Evolutionary conservation across 768 basidiomycete genomes (phyloP), one percentile per base, ranked within the genome.

Genomic region (Lactarius psammicola): DNA sequence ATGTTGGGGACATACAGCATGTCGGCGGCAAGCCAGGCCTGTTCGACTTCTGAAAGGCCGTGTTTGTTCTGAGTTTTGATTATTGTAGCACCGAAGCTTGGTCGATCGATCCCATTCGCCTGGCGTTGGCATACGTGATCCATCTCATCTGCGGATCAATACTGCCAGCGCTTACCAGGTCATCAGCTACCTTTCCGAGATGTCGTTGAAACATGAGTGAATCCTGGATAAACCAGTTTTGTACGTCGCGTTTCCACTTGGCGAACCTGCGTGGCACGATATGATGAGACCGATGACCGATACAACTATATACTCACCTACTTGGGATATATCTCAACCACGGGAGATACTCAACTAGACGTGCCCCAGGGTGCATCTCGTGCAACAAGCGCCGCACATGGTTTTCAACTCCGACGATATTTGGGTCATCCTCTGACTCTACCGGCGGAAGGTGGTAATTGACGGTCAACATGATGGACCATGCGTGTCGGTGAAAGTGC

Each of bases 241-340:
- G 34, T 8, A 44, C 59, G 15, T 66, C 26, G 11, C 65, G 67
- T 15, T 68, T 68, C 67, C 67, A 68, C 56, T 63, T 58, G 18
- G 62, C 56, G 20, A 63, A 57, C 20, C 59, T 60, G 13, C 13
- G 26, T 28, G 34, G 10, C 11, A 26, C 0, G 18, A 36, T 42
- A 18, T 18, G n/a, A 26, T 10, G 33, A 57, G n/a, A 13, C 6
- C 18, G 8, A 20, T 23, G 31, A 56, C 10, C 13, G 11, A 23
- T 13, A 11, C 6, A 20, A 33, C 11, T 2, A 51, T 51, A 18
- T 33, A 31, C 54, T 31, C 23, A 34, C 59, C 57, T 59, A 18
- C 17, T 18, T 7, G 40, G 40, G 40, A 40, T 15, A 40, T 40
- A 40, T 42, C 38, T 40, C 28, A 59, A 18, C 57, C 57, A 59